phyloP scores from a whole-genome alignment of 306 rosid genomes.

The Malus asiatica region DNA sequence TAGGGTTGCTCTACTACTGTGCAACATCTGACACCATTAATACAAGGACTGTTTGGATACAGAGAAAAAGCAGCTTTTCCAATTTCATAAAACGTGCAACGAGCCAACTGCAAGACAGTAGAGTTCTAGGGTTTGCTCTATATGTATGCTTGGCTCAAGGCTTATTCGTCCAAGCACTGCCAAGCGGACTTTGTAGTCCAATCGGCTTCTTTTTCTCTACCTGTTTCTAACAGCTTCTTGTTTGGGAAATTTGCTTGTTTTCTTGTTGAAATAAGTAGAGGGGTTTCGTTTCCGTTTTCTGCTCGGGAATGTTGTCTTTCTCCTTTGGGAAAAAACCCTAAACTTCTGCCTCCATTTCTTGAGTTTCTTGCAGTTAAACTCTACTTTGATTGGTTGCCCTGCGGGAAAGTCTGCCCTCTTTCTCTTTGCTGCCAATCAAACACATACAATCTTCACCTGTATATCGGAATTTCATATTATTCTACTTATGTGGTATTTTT shows the following conservation, averaged over 20 bases:
- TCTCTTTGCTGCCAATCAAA: neutral
- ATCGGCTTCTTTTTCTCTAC: constrained; percentile 40
- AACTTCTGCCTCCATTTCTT: neutral
- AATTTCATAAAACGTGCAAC: constrained; percentile 8
- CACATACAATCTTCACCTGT: neutral
- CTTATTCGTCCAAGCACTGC: constrained; percentile 46
- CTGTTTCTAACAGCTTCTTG: constrained; percentile 13
- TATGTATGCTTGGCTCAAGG: constrained; percentile 19
- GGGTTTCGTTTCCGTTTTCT: constrained; percentile 19
- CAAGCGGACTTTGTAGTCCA: constrained; percentile 39
- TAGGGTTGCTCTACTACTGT: constrained; percentile 18
- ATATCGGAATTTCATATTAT: neutral
- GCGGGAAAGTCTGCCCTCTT: constrained; percentile 4
- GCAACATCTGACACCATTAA: constrained; percentile 24
- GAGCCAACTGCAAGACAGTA: neutral
- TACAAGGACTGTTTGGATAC: constrained; percentile 13
- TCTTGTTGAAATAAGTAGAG: constrained; percentile 10
- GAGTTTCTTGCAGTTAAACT: constrained; percentile 5
- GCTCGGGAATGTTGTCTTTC: constrained; percentile 31
- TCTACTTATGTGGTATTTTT: neutral
- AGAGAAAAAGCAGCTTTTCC: neutral
- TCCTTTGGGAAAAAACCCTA: constrained; percentile 36
- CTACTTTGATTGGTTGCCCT: constrained; percentile 37
- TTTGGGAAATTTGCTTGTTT: constrained; percentile 17
- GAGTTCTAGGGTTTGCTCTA: neutral